These are phyloP conservation scores for Solanum sitiens DNA, from an alignment of 257 asterid genomes.

Conservation along the genomic window DNA sequence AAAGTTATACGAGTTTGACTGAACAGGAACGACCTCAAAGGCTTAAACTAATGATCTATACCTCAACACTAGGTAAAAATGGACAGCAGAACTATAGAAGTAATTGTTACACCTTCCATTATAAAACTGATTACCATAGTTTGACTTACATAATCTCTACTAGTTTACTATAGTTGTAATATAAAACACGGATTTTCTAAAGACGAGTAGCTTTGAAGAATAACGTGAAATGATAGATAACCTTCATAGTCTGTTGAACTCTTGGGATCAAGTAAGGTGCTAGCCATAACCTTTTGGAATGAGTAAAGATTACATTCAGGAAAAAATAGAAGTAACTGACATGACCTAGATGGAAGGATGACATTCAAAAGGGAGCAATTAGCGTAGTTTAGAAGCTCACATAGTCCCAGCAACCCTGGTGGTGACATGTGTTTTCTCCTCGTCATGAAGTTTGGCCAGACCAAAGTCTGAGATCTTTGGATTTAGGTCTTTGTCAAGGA, in stretches of 20 bases:
- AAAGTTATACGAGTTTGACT: background rate
- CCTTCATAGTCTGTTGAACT: background rate
- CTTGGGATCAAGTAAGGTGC: background rate
- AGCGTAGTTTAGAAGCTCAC: conserved; percentile 21
- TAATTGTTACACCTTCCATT: background rate
- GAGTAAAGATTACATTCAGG: background rate
- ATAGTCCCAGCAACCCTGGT: conserved; percentile 69
- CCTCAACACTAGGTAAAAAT: background rate
- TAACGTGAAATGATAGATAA: background rate
- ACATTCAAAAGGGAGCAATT: background rate
- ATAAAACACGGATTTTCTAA: background rate
- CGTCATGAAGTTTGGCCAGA: conserved; percentile 57
- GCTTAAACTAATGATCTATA: background rate
- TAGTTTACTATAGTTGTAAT: background rate
- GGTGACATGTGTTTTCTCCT: conserved; percentile 50
- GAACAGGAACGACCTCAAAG: background rate
- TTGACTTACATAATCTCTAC: background rate
- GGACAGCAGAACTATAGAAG: background rate
- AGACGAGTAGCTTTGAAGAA: background rate
- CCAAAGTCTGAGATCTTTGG: conserved; percentile 74
- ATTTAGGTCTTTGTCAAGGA: conserved; percentile 52
- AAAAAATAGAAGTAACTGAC: background rate
- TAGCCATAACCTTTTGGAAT: background rate
- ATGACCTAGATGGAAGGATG: background rate
- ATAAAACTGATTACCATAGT: background rate